Evolutionary conservation across 2,329 filamentous ascomycete species (phyloP).

Genomic region (Hymenoscyphus fraxineus): DNA sequence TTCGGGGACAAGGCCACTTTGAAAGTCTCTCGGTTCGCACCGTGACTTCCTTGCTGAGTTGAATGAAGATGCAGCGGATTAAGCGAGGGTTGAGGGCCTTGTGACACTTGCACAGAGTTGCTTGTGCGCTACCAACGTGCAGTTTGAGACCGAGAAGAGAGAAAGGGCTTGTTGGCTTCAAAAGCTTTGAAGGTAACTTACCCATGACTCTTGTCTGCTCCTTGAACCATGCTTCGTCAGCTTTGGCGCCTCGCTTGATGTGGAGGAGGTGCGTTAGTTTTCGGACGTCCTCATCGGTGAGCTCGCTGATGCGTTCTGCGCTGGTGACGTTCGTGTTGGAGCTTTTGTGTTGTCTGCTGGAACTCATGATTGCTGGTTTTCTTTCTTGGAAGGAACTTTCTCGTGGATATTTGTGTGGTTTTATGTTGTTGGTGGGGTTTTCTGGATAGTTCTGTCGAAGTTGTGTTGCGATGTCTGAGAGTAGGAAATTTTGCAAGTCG

Average conservation of each 20-base stretch:
- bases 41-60: conserved; percentile 42
- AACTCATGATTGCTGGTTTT: background rate
- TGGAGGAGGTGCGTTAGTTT: conserved; percentile 17
- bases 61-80: conserved; percentile 43
- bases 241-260: background rate
- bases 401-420: background rate
- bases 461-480: background rate
- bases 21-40: conserved; percentile 31
- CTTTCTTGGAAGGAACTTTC: background rate
- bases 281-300: background rate
- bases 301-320: background rate
- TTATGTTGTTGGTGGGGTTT: background rate
- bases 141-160: background rate
- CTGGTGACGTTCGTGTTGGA: background rate
- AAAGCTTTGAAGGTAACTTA: conserved; percentile 19
- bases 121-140: conserved; percentile 4
- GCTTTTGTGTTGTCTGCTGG: background rate
- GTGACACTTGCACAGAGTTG: conserved; percentile 43
- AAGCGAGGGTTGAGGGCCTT: conserved; percentile 40
- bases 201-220: conserved; percentile 15
- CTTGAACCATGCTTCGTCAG: conserved; percentile 14
- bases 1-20: conserved; percentile 17
- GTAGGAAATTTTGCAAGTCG: background rate
- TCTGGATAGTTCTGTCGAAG: background rate
- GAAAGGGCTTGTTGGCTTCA: conserved; percentile 13